phyloP scores from a whole-genome alignment of 2,329 filamentous ascomycete species.

The Biscogniauxia marginata region DNA sequence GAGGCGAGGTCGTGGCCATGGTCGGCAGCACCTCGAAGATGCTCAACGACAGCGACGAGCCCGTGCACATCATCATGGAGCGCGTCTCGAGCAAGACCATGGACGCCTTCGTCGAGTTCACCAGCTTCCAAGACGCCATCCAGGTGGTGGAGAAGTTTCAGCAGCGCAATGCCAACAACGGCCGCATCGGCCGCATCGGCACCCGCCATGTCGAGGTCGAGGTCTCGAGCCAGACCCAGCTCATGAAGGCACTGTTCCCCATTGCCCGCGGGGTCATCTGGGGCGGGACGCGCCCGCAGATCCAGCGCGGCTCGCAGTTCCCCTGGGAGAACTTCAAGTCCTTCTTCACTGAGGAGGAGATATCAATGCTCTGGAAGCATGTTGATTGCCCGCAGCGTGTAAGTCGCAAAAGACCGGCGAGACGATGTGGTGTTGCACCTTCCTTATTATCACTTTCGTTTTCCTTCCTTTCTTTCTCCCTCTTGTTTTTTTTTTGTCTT shows the following conservation, averaged over 20 bases:
- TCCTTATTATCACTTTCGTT: no score
- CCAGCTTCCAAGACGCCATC: slow-evolving; percentile 49
- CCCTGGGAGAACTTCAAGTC: slow-evolving; percentile 56
- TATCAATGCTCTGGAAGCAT: slow-evolving; percentile 63
- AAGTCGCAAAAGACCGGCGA: slow-evolving; percentile 36
- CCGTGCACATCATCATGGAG: slow-evolving; percentile 50
- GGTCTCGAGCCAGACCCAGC: slow-evolving; percentile 52
- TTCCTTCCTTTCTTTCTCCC: no score
- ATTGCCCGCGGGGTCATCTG: slow-evolving; percentile 53
- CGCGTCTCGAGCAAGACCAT: slow-evolving; percentile 45
- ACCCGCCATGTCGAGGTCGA: slow-evolving; percentile 57
- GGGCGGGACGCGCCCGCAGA: slow-evolving; percentile 45
- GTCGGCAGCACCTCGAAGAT: slow-evolving; percentile 42
- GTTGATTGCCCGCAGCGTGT: slow-evolving; percentile 62
- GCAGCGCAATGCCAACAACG: slow-evolving; percentile 23
- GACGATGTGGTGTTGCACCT: neutral
- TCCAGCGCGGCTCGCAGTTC: slow-evolving; percentile 34
- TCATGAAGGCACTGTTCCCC: slow-evolving; percentile 65
- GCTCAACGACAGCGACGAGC: slow-evolving; percentile 40
- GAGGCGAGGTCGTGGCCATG: slow-evolving; percentile 43
- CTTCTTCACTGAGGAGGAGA: slow-evolving; percentile 61
- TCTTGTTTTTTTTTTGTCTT: slow-evolving; percentile 6
- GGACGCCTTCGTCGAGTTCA: slow-evolving; percentile 45
- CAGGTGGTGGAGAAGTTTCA: slow-evolving; percentile 51
- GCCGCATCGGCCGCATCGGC: slow-evolving; percentile 50